A percentile compares a stretch with the other conserved stretches of the same genome.
Evolutionary conservation across 164 flowering plant genomes (phyloP).

Genomic region (Chimonanthus salicifolius): DNA sequence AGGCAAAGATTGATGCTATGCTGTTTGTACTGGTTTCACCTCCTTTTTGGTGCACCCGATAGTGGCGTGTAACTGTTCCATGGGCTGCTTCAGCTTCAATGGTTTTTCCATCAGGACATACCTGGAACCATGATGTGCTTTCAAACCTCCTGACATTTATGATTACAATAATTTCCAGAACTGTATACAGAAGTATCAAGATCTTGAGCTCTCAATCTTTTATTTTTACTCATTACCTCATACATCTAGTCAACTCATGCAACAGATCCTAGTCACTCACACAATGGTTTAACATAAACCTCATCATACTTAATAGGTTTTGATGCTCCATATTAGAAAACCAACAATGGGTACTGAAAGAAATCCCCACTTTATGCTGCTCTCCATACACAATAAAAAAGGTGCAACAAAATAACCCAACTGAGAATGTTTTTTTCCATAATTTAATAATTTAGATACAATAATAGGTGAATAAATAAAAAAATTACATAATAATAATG

Average conservation of each 20-base stretch:
- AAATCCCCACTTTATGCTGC: too few relatives aligned
- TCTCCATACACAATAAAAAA: too few relatives aligned
- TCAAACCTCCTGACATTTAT: background rate
- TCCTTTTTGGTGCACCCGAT: slow-evolving; percentile 90
- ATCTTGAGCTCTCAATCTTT: too few relatives aligned
- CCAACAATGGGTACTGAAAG: too few relatives aligned
- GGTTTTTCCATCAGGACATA: slow-evolving; percentile 98
- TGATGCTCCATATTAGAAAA: background rate
- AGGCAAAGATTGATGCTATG: slow-evolving; percentile 99
- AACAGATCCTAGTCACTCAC: background rate
- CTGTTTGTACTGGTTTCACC: slow-evolving; percentile 99
- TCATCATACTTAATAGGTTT: background rate
- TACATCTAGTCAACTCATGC: too few relatives aligned
- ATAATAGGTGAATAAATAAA: too few relatives aligned
- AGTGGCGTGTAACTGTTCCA: slow-evolving; percentile 98
- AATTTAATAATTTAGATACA: too few relatives aligned
- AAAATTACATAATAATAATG: too few relatives aligned
- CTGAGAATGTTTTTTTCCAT: too few relatives aligned
- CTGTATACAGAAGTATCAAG: too few relatives aligned
- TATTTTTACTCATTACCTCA: too few relatives aligned
- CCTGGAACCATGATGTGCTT: slow-evolving; percentile 35
- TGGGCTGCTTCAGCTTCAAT: slow-evolving; percentile 99
- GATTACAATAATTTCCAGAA: background rate
- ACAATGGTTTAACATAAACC: background rate
- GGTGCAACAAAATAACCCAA: too few relatives aligned